These are phyloP conservation scores for Solanum ahanhuiri DNA, from an alignment of 257 asterid genomes.

Conservation along the genomic window DNA sequence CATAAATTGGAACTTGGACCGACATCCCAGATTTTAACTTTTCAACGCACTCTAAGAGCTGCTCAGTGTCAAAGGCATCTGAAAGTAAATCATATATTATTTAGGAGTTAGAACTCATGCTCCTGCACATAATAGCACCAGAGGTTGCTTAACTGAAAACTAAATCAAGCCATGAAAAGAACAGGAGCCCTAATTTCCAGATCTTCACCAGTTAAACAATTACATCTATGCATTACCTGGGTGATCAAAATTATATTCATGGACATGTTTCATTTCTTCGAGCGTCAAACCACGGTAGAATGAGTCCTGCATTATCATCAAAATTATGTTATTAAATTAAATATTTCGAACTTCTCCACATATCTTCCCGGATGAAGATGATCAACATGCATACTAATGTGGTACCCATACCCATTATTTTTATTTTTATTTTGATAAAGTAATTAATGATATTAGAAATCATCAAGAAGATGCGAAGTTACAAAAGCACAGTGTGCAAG, in stretches of 20 bases:
- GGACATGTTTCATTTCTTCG: constrained; percentile 68
- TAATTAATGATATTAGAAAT: too few relatives aligned
- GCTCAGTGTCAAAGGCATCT: constrained; percentile 99
- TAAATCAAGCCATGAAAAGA: neutral
- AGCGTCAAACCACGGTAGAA: constrained; percentile 88
- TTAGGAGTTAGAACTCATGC: neutral
- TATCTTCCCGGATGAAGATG: neutral
- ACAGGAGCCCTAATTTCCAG: neutral
- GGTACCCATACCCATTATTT: neutral
- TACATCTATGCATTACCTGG: constrained; percentile 49
- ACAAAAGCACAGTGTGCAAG: too few relatives aligned
- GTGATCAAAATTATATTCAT: constrained; percentile 94
- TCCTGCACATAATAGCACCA: neutral
- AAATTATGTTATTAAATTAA: neutral
- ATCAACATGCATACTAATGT: neutral
- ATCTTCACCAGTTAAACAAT: neutral
- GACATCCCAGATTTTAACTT: constrained; percentile 58
- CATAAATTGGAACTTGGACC: constrained; percentile 90
- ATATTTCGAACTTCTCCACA: neutral
- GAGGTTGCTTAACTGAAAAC: neutral
- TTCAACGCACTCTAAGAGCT: constrained; percentile 81
- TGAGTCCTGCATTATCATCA: constrained; percentile 58
- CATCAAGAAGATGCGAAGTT: too few relatives aligned
- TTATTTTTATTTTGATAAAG: too few relatives aligned
- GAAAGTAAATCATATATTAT: constrained; percentile 12